These are phyloP conservation scores for Herpetospermum pedunculosum DNA, from an alignment of 306 rosid species.

Conservation along the genomic window DNA sequence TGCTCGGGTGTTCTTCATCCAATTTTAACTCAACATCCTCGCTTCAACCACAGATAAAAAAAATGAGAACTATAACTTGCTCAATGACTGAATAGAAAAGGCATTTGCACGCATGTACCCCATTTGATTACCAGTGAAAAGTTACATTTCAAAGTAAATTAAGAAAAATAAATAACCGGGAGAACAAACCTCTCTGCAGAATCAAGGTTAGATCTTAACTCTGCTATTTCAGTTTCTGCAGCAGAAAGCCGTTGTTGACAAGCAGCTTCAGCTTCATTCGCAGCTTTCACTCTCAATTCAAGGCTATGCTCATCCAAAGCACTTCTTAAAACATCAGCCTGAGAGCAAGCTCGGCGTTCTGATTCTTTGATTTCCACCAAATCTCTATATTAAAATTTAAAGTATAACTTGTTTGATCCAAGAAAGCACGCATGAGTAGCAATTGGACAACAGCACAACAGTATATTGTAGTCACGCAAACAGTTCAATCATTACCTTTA, in stretches of 20 bases:
- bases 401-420: constrained; percentile 1
- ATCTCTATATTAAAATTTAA: constrained; percentile 34
- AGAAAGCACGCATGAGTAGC: not conserved
- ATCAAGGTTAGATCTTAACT: constrained; percentile 56
- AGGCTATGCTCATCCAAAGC: constrained; percentile 92
- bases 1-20: not conserved
- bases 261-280: constrained; percentile 93
- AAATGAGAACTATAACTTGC: not conserved
- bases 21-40: not conserved
- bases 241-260: constrained; percentile 78
- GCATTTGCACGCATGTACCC: not conserved
- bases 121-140: not conserved
- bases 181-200: constrained; percentile 62
- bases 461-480: not conserved
- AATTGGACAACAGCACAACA: not conserved
- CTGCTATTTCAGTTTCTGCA: constrained; percentile 74
- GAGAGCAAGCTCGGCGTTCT: constrained; percentile 58
- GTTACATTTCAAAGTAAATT: not conserved
- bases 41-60: not conserved
- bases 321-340: constrained; percentile 58
- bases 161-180: not conserved
- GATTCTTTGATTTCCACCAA: constrained; percentile 69
- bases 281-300: constrained; percentile 91
- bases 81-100: not conserved
- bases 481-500: not conserved